Percentiles rank a stretch among this genome's conserved stretches.
These are phyloP conservation scores for Podaxis mareebaensis DNA, from an alignment of 768 basidiomycete species.

Conservation along the genomic window DNA sequence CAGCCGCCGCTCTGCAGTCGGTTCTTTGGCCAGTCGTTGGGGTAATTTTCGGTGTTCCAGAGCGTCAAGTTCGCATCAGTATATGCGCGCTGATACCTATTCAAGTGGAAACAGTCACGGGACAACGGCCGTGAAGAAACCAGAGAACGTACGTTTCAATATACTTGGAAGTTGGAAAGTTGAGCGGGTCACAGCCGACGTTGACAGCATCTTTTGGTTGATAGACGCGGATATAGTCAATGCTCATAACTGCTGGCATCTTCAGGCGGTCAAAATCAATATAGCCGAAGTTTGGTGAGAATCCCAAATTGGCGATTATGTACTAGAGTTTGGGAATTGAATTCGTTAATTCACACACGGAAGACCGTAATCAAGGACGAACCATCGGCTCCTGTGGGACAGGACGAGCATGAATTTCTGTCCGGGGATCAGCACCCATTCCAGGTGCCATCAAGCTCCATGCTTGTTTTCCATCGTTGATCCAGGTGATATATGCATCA, in stretches of 20 bases:
- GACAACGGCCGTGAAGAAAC: background rate
- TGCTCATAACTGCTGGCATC: slow-evolving; percentile 61
- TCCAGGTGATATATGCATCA: slow-evolving; percentile 71
- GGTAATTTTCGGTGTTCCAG: slow-evolving; percentile 33
- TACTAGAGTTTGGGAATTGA: slow-evolving; percentile 39
- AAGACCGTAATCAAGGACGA: slow-evolving; percentile 29
- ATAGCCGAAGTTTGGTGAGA: slow-evolving; percentile 66
- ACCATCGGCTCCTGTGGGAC: slow-evolving; percentile 77
- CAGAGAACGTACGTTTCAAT: slow-evolving; percentile 59
- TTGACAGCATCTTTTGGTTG: slow-evolving; percentile 50
- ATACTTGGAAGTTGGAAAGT: slow-evolving; percentile 75
- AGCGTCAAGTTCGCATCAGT: slow-evolving; percentile 43
- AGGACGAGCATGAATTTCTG: slow-evolving; percentile 57
- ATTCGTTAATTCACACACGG: slow-evolving; percentile 15
- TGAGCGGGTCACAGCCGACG: slow-evolving; percentile 69
- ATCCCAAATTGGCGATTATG: slow-evolving; percentile 70
- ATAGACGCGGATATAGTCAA: slow-evolving; percentile 86
- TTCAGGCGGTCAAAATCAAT: slow-evolving; percentile 58
- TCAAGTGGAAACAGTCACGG: background rate
- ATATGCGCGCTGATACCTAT: slow-evolving; percentile 40
- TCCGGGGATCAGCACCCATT: slow-evolving; percentile 48
- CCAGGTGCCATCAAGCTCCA: slow-evolving; percentile 70
- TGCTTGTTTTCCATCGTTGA: slow-evolving; percentile 56
- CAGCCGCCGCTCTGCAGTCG: slow-evolving; percentile 23
- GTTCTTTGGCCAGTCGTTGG: slow-evolving; percentile 42